Base-by-base conservation (phyloP, 192 early-diverging fungal genomes). In the Gonapodya sp. region DNA sequence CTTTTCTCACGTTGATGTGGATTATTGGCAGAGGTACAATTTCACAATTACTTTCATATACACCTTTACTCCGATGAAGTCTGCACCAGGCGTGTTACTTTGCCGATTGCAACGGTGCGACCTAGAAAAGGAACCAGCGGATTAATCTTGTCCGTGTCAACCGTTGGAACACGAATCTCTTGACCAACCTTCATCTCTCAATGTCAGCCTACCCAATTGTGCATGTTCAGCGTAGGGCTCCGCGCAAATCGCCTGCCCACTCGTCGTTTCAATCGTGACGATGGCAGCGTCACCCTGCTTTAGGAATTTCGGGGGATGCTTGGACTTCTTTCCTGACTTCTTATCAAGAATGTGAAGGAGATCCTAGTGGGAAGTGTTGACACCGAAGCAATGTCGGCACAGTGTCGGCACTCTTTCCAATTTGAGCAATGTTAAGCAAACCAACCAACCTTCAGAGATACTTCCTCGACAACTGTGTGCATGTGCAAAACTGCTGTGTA, bases 141-240 rank as follows among this genome's bases (percentile, higher is more conserved):
- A 85, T 2, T 33, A 14, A 32, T 31, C 24, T 0, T 1, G 36
- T 2, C 14, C 35, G 34, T 35, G 16, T 35, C 0, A 0, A 1
- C 18, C 0, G n/a, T n/a, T n/a, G n/a, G n/a, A n/a, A n/a, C 35
- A 33, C 79, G 31, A 35, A 33, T 1, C 0, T 73, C 2, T 0
- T 18, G 30, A 30, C 36, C 24, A 80, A 83, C 95, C 96, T 89
- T 99, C 96, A 83, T 98, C 96, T 82, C 98, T 93, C 34, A 99
- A 88, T n/a, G 97, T 99, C 87, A 99, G 98, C 74, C 98, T 92
- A 37, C 98, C 98, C 8, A 99, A 86, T 83, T 97, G 96, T 64
- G 94, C 93, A 79, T 94, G 93, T 32, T 95, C 93, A 24, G 87
- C 87, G 86, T 93, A 98, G 34, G 91, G 88, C 84, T 99, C 98